Percentiles rank a stretch among this genome's conserved stretches.
Conservation (phyloP, 1,139 yeast species). For the Lodderomyces orthopsilosis region DNA sequence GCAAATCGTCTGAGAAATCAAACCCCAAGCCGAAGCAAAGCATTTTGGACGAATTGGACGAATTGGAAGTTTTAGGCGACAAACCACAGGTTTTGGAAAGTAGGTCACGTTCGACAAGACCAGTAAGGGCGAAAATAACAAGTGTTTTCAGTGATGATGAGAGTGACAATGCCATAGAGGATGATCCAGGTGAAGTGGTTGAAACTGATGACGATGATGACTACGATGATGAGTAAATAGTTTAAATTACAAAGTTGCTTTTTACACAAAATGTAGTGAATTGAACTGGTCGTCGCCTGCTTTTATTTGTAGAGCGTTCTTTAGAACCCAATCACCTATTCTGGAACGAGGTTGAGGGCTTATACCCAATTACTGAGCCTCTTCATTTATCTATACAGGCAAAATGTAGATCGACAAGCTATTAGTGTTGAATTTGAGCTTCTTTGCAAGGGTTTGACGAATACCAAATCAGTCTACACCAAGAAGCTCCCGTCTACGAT, state of each 20-base stretch:
- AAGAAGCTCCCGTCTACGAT: neutral
- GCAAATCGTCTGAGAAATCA: conserved; percentile 2
- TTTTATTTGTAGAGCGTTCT: no score
- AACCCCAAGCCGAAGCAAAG: conserved; percentile 7
- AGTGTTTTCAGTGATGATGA: conserved; percentile 4
- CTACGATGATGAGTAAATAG: neutral
- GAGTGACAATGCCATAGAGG: conserved; percentile 7
- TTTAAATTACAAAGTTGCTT: no score
- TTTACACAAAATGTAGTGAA: no score
- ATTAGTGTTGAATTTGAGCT: no score
- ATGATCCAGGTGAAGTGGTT: conserved; percentile 5
- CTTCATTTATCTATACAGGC: no score
- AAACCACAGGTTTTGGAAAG: neutral
- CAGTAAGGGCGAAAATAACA: neutral
- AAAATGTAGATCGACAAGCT: no score
- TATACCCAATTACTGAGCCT: no score
- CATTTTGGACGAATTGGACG: conserved; percentile 17
- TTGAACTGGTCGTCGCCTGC: no score
- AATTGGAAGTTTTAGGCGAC: conserved; percentile 12
- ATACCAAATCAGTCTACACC: neutral
- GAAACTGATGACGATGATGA: conserved; percentile 2
- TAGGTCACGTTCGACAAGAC: conserved; percentile 3
- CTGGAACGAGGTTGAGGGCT: no score
- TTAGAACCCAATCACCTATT: no score
- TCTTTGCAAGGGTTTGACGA: no score